These are phyloP conservation scores for Colletotrichum godetiae DNA, from an alignment of 2,329 filamentous ascomycete genomes.

Conservation along the genomic window DNA sequence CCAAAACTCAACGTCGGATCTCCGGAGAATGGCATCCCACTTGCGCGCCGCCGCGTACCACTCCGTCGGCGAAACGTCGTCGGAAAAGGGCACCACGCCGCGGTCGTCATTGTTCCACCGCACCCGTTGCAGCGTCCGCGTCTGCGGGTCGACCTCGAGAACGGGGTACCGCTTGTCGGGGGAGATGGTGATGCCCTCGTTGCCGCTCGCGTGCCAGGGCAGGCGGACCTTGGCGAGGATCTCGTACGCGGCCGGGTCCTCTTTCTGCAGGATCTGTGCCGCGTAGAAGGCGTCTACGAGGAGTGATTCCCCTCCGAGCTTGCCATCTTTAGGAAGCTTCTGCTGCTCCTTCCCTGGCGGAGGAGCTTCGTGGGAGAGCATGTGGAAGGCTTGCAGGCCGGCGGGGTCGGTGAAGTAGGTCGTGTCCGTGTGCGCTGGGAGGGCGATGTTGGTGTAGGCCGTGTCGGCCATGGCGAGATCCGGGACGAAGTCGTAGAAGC, in stretches of 20 bases:
- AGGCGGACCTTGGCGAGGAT: slow-evolving; percentile 68
- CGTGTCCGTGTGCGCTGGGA: slow-evolving; percentile 91
- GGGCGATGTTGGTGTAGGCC: slow-evolving; percentile 87
- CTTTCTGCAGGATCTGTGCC: slow-evolving; percentile 67
- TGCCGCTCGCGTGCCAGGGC: slow-evolving; percentile 89
- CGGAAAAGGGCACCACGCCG: slow-evolving; percentile 71
- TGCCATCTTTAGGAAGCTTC: slow-evolving; percentile 36
- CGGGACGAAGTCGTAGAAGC: slow-evolving; percentile 83
- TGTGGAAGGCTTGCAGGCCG: slow-evolving; percentile 91
- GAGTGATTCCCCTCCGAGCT: slow-evolving; percentile 78
- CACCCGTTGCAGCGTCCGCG: slow-evolving; percentile 64
- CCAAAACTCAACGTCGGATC: slow-evolving; percentile 77
- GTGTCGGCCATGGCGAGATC: slow-evolving; percentile 90
- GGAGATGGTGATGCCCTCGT: slow-evolving; percentile 83
- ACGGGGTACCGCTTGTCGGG: slow-evolving; percentile 79
- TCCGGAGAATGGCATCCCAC: slow-evolving; percentile 77
- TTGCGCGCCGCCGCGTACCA: slow-evolving; percentile 87
- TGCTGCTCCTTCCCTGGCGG: slow-evolving; percentile 38
- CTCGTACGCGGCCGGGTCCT: slow-evolving; percentile 67
- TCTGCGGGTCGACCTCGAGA: slow-evolving; percentile 66
- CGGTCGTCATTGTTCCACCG: slow-evolving; percentile 96
- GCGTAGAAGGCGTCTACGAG: slow-evolving; percentile 89
- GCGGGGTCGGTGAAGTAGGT: slow-evolving; percentile 96
- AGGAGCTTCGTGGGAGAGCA: slow-evolving; percentile 81
- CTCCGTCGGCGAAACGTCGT: slow-evolving; percentile 56